Conservation (phyloP, 2,329 filamentous ascomycete species). For the Tolypocladium tropicale region DNA sequence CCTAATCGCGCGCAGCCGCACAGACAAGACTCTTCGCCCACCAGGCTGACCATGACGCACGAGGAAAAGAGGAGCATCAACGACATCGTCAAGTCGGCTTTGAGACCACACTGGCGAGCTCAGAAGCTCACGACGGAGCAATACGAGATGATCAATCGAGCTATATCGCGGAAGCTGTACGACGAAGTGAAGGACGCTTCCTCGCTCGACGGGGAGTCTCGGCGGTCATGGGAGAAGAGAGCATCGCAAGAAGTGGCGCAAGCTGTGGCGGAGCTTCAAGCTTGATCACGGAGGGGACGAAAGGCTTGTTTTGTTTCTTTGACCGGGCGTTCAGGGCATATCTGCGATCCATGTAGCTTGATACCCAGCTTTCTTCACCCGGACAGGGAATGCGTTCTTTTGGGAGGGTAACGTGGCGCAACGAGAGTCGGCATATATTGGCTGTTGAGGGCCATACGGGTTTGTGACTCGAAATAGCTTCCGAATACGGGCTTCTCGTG, state of each 20-base stretch:
- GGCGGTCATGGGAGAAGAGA: constrained; percentile 63
- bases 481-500: constrained; percentile 3
- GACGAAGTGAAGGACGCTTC: constrained; percentile 48
- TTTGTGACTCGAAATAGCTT: constrained; percentile 2
- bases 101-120: constrained; percentile 75
- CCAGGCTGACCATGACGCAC: constrained; percentile 55
- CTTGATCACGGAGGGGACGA: constrained; percentile 24
- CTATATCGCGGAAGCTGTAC: constrained; percentile 82
- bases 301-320: constrained; percentile 14
- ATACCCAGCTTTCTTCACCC: constrained; percentile 22
- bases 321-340: constrained; percentile 19
- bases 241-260: constrained; percentile 70
- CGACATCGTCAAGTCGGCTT: constrained; percentile 71
- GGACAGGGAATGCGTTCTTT: constrained; percentile 14
- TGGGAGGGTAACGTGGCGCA: constrained; percentile 4
- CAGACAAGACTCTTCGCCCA: constrained; percentile 58
- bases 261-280: constrained; percentile 52
- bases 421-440: constrained; percentile 4
- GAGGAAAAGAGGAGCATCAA: constrained; percentile 84
- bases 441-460: constrained; percentile 5
- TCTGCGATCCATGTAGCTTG: constrained; percentile 17
- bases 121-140: constrained; percentile 76
- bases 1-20: constrained; percentile 30
- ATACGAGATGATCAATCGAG: constrained; percentile 85
- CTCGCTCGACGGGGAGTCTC: constrained; percentile 53